Base-by-base conservation (phyloP, 805 yeast genomes). In the Groenewaldozyma tartarivorans region DNA sequence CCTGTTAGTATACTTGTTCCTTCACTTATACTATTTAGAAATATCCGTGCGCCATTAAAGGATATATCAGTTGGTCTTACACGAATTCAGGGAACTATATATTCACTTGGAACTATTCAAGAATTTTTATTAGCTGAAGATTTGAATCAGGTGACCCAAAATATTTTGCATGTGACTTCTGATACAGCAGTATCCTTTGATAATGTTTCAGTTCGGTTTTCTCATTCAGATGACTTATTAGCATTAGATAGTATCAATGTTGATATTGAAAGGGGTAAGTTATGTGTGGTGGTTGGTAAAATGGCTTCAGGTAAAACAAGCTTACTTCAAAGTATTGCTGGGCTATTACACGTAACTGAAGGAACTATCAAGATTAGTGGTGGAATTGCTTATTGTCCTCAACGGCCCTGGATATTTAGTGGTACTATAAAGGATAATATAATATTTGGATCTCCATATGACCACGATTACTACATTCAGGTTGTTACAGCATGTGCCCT, bases 401-500 rank as follows among this genome's bases (percentile, higher is more conserved):
- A 87, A 62, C 29, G 81, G 32, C 85, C 95, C 2, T 87, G 96
- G 96, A 83, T 87, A 43, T 79, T 83, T 78, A 87, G 87, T 57
- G 94, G 87, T 33, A 68, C 92, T 0, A 80, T 87, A 5, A 79
- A 75, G 51, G 96, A 88, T 21, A 90, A 90, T 55, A 83, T 90
- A 54, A 42, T 86, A 39, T 90, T 90, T 62, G 96, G 97, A 16
- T 85, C 79, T 54, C 78, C 71, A 50, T 83, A 66, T 57, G 96
- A 90, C 52, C 72, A 80, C 7, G 79, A 69, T 2, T 88, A 86
- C 53, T 90, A 90, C 62, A 72, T 78, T 22, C 72, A 71, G 49
- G 88, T 94, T 0, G 62, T 90, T 17, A 75, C 77, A 40, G 95
- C 95, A 0, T 90, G 97, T 69, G 95, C 94, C n/a, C 71, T 92